Conservation (phyloP, 1,284 basidiomycete species). For the Boletus smithii region DNA sequence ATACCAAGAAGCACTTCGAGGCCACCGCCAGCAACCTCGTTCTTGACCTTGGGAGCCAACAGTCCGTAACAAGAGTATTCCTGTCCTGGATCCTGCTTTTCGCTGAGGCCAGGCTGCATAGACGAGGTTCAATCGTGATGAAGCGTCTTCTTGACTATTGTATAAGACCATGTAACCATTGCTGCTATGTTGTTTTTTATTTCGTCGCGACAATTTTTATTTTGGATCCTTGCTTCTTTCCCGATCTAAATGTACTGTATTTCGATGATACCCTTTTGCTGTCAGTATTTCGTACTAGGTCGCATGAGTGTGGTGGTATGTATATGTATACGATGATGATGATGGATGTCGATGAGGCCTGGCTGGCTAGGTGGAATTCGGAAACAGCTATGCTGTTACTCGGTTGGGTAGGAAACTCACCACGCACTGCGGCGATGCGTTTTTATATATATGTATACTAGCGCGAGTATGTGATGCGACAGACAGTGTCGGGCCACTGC, state of each 20-base stretch:
- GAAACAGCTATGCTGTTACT: too few species aligned
- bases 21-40: constrained; percentile 15
- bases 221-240: background rate
- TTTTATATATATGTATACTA: too few species aligned
- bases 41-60: constrained; percentile 17
- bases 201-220: background rate
- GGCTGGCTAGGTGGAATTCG: too few species aligned
- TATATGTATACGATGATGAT: too few species aligned
- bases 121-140: too few species aligned
- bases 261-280: constrained; percentile 16
- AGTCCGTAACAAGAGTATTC: constrained; percentile 6
- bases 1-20: constrained; percentile 27
- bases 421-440: too few species aligned
- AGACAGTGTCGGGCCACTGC: too few species aligned
- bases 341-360: too few species aligned
- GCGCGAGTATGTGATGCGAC: too few species aligned
- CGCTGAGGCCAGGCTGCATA: background rate
- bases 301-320: too few species aligned
- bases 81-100: background rate
- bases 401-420: too few species aligned
- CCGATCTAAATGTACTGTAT: constrained; percentile 3
- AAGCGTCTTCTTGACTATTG: background rate
- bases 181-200: constrained; percentile 6
- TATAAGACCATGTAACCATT: constrained; percentile 7
- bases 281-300: too few species aligned